phyloP scores from a whole-genome alignment of 2,329 filamentous ascomycete genomes.

The Fusarium nematophilum region DNA sequence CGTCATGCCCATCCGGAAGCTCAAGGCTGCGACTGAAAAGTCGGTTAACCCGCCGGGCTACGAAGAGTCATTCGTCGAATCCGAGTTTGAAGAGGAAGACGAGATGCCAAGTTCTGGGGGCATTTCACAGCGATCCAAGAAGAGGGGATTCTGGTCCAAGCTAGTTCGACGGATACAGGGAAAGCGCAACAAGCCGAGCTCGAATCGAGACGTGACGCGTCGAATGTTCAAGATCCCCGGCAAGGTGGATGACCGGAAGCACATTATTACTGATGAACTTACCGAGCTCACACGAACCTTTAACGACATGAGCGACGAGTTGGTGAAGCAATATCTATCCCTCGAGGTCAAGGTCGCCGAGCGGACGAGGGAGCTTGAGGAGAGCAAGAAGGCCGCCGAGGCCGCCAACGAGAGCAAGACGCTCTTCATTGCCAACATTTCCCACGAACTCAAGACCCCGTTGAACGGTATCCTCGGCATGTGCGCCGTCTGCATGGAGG shows the following conservation, averaged over 20 bases:
- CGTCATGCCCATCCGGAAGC: constrained; percentile 80
- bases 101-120: constrained; percentile 54
- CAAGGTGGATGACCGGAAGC: constrained; percentile 80
- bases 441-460: constrained; percentile 88
- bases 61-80: constrained; percentile 57
- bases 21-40: constrained; percentile 80
- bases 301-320: constrained; percentile 93
- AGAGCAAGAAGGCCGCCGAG: constrained; percentile 91
- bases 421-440: constrained; percentile 95
- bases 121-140: constrained; percentile 58
- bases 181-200: constrained; percentile 44
- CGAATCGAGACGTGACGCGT: constrained; percentile 55
- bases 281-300: constrained; percentile 88
- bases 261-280: constrained; percentile 83
- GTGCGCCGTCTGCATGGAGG: constrained; percentile 92
- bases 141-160: constrained; percentile 54
- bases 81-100: constrained; percentile 57
- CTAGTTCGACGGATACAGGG: constrained; percentile 53
- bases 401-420: constrained; percentile 98
- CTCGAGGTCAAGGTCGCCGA: constrained; percentile 87
- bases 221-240: constrained; percentile 84
- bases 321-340: constrained; percentile 85
- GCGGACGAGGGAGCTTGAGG: constrained; percentile 84
- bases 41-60: constrained; percentile 76
- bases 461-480: constrained; percentile 96